phyloP scores from a whole-genome alignment of 163 green algal genomes.

The Scenedesmus sp. region DNA sequence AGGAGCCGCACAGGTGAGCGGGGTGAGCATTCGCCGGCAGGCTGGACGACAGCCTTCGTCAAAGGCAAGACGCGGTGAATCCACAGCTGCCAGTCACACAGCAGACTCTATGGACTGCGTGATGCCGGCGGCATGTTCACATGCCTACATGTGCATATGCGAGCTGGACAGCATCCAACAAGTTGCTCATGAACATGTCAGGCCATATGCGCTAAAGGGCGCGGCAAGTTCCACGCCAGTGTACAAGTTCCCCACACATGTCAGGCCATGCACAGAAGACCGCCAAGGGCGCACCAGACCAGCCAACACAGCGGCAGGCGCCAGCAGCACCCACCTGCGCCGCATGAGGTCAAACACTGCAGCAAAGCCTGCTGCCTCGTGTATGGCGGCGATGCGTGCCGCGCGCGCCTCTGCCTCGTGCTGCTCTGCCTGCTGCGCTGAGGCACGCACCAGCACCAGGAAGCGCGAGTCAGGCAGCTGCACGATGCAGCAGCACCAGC shows the following conservation, averaged over 20 bases:
- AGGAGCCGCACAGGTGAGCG: not conserved
- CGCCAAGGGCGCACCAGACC: too few relatives aligned
- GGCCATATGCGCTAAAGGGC: too few relatives aligned
- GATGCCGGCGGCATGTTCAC: not conserved
- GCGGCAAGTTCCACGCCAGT: too few relatives aligned
- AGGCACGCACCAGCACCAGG: constrained; percentile 41
- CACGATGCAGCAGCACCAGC: not conserved
- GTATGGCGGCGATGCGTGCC: not conserved
- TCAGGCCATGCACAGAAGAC: too few relatives aligned
- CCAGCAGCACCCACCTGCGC: not conserved
- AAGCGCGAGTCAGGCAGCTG: not conserved
- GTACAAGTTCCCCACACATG: too few relatives aligned
- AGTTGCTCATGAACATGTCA: too few relatives aligned
- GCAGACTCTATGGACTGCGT: not conserved
- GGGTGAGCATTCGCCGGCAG: not conserved
- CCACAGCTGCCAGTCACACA: too few relatives aligned
- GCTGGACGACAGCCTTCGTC: too few relatives aligned
- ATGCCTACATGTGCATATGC: too few relatives aligned
- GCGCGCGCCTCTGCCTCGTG: constrained; percentile 12
- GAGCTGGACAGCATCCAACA: not conserved
- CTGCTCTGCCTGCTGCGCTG: constrained; percentile 22
- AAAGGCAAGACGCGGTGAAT: too few relatives aligned
- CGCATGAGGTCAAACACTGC: constrained; percentile 52
- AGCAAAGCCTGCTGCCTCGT: constrained; percentile 51
- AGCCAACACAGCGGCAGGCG: not conserved